Evolutionary conservation across 2,329 filamentous ascomycete species (phyloP).

Genomic region (Setomelanomma holmii): DNA sequence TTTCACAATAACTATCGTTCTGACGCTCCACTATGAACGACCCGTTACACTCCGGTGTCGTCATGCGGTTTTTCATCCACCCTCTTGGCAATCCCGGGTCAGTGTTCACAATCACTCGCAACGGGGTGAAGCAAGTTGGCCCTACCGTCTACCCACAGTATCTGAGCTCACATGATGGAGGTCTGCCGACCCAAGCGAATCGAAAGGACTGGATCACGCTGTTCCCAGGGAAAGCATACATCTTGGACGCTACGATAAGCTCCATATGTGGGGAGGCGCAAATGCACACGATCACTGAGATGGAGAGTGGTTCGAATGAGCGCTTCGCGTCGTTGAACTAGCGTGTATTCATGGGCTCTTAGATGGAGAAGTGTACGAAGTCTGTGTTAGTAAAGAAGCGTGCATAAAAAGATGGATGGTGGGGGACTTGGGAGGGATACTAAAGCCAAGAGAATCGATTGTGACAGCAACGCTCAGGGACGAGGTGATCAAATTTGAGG

Average conservation of each 20-base stretch:
- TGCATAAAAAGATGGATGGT: neutral
- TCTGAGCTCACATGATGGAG: no score
- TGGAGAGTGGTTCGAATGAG: neutral
- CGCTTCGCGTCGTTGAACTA: no score
- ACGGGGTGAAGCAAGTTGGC: neutral
- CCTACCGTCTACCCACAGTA: no score
- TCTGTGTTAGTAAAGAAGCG: neutral
- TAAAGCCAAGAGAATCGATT: neutral
- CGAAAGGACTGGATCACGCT: neutral
- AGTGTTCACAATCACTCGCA: neutral
- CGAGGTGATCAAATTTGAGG: neutral
- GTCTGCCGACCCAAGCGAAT: neutral
- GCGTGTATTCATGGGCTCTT: neutral
- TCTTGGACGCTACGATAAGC: neutral
- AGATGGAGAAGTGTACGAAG: neutral
- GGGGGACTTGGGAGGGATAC: neutral
- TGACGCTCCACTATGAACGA: neutral
- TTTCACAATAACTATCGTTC: neutral
- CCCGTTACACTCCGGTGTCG: neutral
- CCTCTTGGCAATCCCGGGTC: neutral
- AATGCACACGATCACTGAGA: neutral
- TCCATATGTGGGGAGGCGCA: neutral
- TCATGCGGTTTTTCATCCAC: neutral
- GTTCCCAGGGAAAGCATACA: neutral
- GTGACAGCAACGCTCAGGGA: neutral